Conservation (phyloP, 2,329 filamentous ascomycete genomes). For the Fusarium xyrophilum region DNA sequence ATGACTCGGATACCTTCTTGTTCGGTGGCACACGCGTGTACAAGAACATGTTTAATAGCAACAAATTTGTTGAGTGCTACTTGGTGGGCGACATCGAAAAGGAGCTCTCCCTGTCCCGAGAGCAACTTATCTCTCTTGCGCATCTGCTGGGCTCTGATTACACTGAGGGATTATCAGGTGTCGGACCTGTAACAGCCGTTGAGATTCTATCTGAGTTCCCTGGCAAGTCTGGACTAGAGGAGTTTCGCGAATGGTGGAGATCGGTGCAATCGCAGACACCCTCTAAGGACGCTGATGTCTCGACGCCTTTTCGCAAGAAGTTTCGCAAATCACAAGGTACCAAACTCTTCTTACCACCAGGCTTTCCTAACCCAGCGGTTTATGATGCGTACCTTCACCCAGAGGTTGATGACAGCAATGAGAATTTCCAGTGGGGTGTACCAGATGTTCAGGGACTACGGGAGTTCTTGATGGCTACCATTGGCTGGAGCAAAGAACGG, state of each 20-base stretch:
- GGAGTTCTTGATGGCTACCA: conserved; percentile 85
- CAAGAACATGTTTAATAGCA: conserved; percentile 99
- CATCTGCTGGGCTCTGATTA: conserved; percentile 95
- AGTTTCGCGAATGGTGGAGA: conserved; percentile 88
- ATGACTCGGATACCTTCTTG: conserved; percentile 95
- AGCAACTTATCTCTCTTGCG: conserved; percentile 86
- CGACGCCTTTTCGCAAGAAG: conserved; percentile 77
- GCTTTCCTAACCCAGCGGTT: conserved; percentile 81
- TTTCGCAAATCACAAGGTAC: conserved; percentile 80
- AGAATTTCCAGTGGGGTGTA: conserved; percentile 92
- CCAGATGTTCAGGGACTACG: conserved; percentile 88
- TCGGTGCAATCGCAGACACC: conserved; percentile 74
- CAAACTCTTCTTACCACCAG: conserved; percentile 83
- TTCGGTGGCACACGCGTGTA: conserved; percentile 97
- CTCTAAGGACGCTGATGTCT: conserved; percentile 66
- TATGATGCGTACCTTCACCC: conserved; percentile 84
- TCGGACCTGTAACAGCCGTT: conserved; percentile 92
- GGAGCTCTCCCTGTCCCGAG: conserved; percentile 85
- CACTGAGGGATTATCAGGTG: conserved; percentile 86
- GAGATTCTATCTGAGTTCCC: conserved; percentile 94
- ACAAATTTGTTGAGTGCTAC: conserved; percentile 98
- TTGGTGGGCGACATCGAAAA: conserved; percentile 82
- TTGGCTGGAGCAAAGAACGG: conserved; percentile 89
- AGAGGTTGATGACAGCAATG: conserved; percentile 80
- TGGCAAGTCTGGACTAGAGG: conserved; percentile 63